These are phyloP conservation scores for Colletotrichum magnum DNA, from an alignment of 2,329 filamentous ascomycete genomes.

Conservation along the genomic window DNA sequence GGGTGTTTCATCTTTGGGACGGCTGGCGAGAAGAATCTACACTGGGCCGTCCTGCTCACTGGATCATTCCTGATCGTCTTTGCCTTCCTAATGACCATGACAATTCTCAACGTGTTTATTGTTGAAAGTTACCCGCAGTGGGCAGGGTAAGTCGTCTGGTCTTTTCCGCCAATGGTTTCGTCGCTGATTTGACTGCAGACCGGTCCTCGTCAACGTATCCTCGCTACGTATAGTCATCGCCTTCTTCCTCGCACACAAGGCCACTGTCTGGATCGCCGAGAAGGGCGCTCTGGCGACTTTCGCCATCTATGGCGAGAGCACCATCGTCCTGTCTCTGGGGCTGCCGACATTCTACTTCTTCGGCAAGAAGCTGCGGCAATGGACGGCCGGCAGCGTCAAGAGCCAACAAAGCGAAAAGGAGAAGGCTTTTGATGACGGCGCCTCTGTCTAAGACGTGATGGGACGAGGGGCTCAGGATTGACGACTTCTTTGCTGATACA, in stretches of 20 bases:
- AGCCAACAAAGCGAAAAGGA: constrained; percentile 30
- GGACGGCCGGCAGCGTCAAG: constrained; percentile 47
- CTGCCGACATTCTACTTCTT: constrained; percentile 47
- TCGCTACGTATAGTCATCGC: constrained; percentile 49
- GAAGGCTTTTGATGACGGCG: constrained; percentile 19
- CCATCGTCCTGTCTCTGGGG: constrained; percentile 49
- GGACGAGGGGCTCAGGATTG: not conserved
- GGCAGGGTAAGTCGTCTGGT: constrained; percentile 13
- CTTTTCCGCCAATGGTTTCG: no score
- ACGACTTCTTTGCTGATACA: not conserved
- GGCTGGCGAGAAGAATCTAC: constrained; percentile 44
- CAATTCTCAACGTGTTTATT: constrained; percentile 49
- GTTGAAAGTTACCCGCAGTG: constrained; percentile 51
- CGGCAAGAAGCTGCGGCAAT: constrained; percentile 44
- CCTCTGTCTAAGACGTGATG: constrained; percentile 13
- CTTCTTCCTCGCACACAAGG: constrained; percentile 48
- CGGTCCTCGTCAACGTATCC: constrained; percentile 51
- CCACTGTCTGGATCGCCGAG: constrained; percentile 46
- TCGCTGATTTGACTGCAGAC: constrained; percentile 39
- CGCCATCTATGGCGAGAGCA: constrained; percentile 49
- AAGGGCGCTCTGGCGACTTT: constrained; percentile 47
- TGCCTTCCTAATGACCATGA: constrained; percentile 46
- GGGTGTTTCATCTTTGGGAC: constrained; percentile 51
- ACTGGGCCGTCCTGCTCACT: constrained; percentile 47
- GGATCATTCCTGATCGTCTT: constrained; percentile 48